Base-by-base conservation (phyloP, 2,329 filamentous ascomycete genomes). In the Blastomyces emzantsi region DNA sequence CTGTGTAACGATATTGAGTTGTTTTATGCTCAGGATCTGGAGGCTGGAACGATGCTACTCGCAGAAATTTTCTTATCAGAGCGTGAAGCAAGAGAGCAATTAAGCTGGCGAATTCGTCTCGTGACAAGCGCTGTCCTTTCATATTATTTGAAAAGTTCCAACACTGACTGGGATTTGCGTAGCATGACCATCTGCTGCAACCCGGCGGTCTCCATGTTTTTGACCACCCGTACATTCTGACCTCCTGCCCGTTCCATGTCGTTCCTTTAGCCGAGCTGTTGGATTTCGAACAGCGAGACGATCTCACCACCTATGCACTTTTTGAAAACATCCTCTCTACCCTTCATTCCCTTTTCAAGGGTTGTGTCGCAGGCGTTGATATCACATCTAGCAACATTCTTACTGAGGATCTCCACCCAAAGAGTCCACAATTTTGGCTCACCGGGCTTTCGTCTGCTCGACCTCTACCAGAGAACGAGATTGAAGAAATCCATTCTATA, bases 381-480 rank as follows among this genome's bases (percentile, higher is more conserved):
- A 47, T 60, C 11, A 25, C n/a, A 43, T 47, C 39, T 28, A 39
- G 25, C 1, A 49, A 45, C 36, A 17, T 60, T 28, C 11, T 60
- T 60, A n/a, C 49, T 60, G 36, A 30, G 3, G 57, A 60, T 28
- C 57, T 25, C 41, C 25, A 30, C 22, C 39, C 36, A 25, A 39
- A 15, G 33, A 39, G n/a, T 6, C n/a, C 57, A 43, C 57, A 60
- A 15, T 60, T 60, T 60, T 60, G 57, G 57, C 57, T 60, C 36
- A 49, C 39, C 2, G 39, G 57, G 1, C 22, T 60, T 39, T 60
- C 57, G 13, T 60, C 33, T 47, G 54, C 54, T 60, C 36, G 57
- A 60, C 57, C 36, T 41, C 28, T 49, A 41, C 22, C 36, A 25
- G 13, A 28, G 25, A n/a, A 45, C 57, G 19, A 39, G 49, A 60